phyloP scores from a whole-genome alignment of 495 filamentous ascomycete genomes.

The Pyronema domesticum region DNA sequence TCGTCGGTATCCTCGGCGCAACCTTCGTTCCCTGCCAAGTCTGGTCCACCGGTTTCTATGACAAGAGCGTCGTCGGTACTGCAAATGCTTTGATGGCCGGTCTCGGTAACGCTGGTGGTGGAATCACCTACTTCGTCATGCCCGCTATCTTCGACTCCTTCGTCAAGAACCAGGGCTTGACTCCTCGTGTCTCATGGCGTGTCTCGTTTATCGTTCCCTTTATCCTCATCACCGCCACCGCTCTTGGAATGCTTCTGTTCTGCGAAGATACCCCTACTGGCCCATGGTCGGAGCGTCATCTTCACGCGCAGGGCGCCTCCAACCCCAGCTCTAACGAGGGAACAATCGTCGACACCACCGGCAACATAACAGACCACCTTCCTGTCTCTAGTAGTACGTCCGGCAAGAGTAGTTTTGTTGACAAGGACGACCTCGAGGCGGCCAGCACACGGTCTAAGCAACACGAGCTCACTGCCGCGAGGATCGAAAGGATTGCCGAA shows the following conservation, averaged over 20 bases:
- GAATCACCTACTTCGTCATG: slow-evolving; percentile 83
- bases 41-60: slow-evolving; percentile 89
- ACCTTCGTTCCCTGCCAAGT: slow-evolving; percentile 91
- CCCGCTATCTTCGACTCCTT: slow-evolving; percentile 75
- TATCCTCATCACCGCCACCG: slow-evolving; percentile 47
- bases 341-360: slow-evolving; percentile 34
- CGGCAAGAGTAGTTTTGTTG: slow-evolving; percentile 20
- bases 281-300: slow-evolving; percentile 18
- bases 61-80: slow-evolving; percentile 85
- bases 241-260: slow-evolving; percentile 49
- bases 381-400: slow-evolving; percentile 26
- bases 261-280: slow-evolving; percentile 68
- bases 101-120: slow-evolving; percentile 79
- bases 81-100: slow-evolving; percentile 78
- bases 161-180: slow-evolving; percentile 39
- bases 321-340: slow-evolving; percentile 11
- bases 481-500: slow-evolving; percentile 38
- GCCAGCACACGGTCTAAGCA: slow-evolving; percentile 10
- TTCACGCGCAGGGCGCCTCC: background rate
- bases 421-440: slow-evolving; percentile 31
- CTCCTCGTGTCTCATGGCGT: slow-evolving; percentile 58
- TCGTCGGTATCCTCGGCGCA: slow-evolving; percentile 81
- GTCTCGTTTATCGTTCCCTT: slow-evolving; percentile 72
- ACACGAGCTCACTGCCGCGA: slow-evolving; percentile 35
- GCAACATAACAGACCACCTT: slow-evolving; percentile 38